Evolutionary conservation across 495 filamentous ascomycete genomes (phyloP).

Genomic region (Aspergillus cavernicola): DNA sequence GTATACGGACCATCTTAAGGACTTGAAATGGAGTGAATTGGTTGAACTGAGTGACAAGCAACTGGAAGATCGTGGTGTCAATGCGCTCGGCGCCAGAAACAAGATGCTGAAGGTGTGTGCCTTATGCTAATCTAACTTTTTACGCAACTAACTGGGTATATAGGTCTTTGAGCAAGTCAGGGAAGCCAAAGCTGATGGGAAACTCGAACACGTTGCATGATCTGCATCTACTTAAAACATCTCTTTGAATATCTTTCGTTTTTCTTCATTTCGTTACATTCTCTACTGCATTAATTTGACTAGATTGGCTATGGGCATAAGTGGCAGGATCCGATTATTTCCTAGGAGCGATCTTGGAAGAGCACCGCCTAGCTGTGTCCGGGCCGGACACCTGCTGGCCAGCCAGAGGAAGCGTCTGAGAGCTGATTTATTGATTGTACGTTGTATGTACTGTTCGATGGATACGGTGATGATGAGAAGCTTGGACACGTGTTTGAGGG

Average conservation of each 20-base stretch:
- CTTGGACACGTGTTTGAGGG: slow-evolving; percentile 12
- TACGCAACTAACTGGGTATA: slow-evolving; percentile 19
- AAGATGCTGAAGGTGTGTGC: slow-evolving; percentile 92
- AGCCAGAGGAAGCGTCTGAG: slow-evolving; percentile 18
- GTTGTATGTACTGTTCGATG: slow-evolving; percentile 17
- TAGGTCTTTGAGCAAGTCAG: slow-evolving; percentile 93
- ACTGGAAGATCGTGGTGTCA: slow-evolving; percentile 89
- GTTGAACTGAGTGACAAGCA: slow-evolving; percentile 90
- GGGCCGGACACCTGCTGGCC: slow-evolving; percentile 11
- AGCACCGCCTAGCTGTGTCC: slow-evolving; percentile 13
- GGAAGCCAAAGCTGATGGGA: slow-evolving; percentile 69
- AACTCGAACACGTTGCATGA: slow-evolving; percentile 45
- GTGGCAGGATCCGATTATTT: slow-evolving; percentile 28
- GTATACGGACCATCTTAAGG: slow-evolving; percentile 97
- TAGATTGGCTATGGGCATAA: slow-evolving; percentile 29
- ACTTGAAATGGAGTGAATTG: slow-evolving; percentile 93
- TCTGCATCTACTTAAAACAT: slow-evolving; percentile 5
- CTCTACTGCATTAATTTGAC: slow-evolving; percentile 30
- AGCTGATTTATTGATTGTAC: slow-evolving; percentile 19
- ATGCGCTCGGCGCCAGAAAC: slow-evolving; percentile 87
- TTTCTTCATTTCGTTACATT: slow-evolving; percentile 18
- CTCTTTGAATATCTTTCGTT: slow-evolving; percentile 12
- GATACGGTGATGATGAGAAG: slow-evolving; percentile 1
- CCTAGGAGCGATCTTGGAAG: slow-evolving; percentile 21
- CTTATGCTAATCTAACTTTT: neutral